Percentiles rank a stretch among this genome's conserved stretches.
Evolutionary conservation across 2,329 filamentous ascomycete genomes (phyloP).

Genomic region (Leptographium wingfieldii): DNA sequence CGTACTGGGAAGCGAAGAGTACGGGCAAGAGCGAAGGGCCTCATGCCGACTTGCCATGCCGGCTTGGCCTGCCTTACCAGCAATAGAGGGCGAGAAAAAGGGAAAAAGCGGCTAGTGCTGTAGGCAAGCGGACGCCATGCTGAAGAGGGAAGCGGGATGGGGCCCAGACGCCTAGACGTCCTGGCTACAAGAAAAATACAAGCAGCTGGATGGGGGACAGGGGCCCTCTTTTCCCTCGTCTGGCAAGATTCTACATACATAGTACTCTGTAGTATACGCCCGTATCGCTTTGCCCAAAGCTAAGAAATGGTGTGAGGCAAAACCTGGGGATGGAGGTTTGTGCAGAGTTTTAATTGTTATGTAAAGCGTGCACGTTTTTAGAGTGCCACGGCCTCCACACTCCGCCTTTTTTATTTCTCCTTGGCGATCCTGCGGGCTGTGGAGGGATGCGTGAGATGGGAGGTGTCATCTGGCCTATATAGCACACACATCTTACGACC

Average conservation of each 20-base stretch:
- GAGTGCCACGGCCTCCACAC: not conserved
- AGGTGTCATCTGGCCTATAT: too few relatives aligned
- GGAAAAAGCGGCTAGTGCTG: not conserved
- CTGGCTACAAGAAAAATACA: not conserved
- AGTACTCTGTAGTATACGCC: not conserved
- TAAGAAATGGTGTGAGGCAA: not conserved
- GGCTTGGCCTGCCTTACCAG: not conserved
- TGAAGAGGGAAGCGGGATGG: not conserved
- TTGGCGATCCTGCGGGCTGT: not conserved
- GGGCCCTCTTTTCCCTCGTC: not conserved
- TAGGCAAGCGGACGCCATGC: not conserved
- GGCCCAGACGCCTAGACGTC: not conserved
- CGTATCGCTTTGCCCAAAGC: too few relatives aligned
- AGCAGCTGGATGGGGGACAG: not conserved
- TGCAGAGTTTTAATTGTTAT: not conserved
- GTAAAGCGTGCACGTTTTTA: not conserved
- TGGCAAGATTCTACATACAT: not conserved
- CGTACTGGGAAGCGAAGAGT: too few relatives aligned
- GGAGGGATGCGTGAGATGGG: not conserved
- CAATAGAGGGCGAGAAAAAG: not conserved
- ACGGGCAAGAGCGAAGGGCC: not conserved
- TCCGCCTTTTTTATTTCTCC: not conserved
- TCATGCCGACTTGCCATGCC: not conserved
- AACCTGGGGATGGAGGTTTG: not conserved
- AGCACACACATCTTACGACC: too few relatives aligned